Percentiles rank a stretch among this genome's conserved stretches.
Evolutionary conservation across 164 flowering plant species (phyloP).

Genomic region (Chimonanthus salicifolius): DNA sequence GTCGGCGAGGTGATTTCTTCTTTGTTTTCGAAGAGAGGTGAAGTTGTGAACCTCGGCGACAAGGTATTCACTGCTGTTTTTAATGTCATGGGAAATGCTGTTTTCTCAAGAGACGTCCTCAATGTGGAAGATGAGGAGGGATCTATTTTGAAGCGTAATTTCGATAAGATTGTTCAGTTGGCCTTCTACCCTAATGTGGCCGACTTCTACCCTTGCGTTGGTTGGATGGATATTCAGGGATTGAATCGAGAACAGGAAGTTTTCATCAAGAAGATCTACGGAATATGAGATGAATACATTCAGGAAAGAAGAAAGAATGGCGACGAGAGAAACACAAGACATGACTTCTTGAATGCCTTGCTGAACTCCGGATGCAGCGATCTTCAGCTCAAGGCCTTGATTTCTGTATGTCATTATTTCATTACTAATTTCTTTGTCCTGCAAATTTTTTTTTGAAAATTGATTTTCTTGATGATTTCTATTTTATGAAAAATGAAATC

Average conservation of each 20-base stretch:
- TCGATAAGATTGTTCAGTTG: not conserved
- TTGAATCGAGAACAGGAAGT: not conserved
- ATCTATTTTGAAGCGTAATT: not conserved
- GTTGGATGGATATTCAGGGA: constrained; percentile 10
- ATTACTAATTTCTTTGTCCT: not conserved
- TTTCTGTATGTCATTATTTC: constrained; percentile 7
- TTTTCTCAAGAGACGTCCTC: constrained; percentile 18
- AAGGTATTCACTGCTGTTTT: constrained; percentile 10
- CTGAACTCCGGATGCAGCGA: constrained; percentile 11
- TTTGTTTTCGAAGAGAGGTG: constrained; percentile 10
- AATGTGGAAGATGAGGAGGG: constrained; percentile 1
- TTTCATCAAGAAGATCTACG: not conserved
- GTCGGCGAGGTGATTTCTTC: constrained; percentile 16
- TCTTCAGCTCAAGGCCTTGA: constrained; percentile 17
- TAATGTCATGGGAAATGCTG: constrained; percentile 8
- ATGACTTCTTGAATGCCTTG: constrained; percentile 21
- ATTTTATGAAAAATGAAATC: too few relatives aligned
- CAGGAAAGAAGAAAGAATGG: constrained; percentile 6
- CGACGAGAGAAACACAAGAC: not conserved
- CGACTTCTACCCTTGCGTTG: constrained; percentile 1
- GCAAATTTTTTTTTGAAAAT: not conserved
- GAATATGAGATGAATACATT: constrained; percentile 15
- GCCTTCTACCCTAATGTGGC: constrained; percentile 4
- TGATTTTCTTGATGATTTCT: not conserved
- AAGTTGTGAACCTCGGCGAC: constrained; percentile 18